Base-by-base conservation (phyloP, 2,329 filamentous ascomycete species). In the Ophiostoma piceae region DNA sequence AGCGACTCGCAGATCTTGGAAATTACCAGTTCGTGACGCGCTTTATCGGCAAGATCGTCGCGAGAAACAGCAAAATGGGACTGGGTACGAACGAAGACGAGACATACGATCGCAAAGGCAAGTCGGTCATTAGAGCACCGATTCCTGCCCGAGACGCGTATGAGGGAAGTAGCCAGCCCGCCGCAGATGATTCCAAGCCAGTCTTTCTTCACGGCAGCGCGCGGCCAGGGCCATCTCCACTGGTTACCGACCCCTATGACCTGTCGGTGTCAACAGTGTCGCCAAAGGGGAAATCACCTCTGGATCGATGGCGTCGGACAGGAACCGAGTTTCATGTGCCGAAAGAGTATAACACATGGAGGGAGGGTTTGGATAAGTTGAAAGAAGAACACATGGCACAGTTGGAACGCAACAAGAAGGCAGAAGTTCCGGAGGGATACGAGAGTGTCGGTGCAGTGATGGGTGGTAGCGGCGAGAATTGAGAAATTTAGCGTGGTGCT, bases 1-100 rank as follows among this genome's bases (percentile, higher is more conserved):
- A 57, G 7, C 51, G 51, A 16, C 51, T 57, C n/a, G 22, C 22
- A 57, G 51, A 57, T 8, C 51, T 57, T 71, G 51, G 51, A 22
- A 22, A 57, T 14, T 57, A 57, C n/a, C 51, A 57, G 8, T 57
- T 57, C 8, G 51, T 57, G 51, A 57, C 51, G n/a, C 51, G 22
- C n/a, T 57, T 57, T 16, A 57, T 57, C 9, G 14, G 22, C 51
- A 57, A 22, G 2, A 57, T 57, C 12, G 51, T 57, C 9, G 51
- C 51, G n/a, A 57, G 22, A 22, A 57, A 57, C n/a, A 22, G 12
- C 9, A 57, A 57, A 22, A 57, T 22, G 51, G 22, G 51, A 26
- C 51, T 26, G 51, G 43, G 8, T n/a, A n/a, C 43, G 2, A n/a
- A 47, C 43, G 7, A 47, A 6, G 43, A 47, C 5, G 19, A 19